Percentiles rank a stretch among this genome's conserved stretches.
These are phyloP conservation scores for Pelargonium australe DNA, from an alignment of 441 rosid genomes.

Conservation along the genomic window DNA sequence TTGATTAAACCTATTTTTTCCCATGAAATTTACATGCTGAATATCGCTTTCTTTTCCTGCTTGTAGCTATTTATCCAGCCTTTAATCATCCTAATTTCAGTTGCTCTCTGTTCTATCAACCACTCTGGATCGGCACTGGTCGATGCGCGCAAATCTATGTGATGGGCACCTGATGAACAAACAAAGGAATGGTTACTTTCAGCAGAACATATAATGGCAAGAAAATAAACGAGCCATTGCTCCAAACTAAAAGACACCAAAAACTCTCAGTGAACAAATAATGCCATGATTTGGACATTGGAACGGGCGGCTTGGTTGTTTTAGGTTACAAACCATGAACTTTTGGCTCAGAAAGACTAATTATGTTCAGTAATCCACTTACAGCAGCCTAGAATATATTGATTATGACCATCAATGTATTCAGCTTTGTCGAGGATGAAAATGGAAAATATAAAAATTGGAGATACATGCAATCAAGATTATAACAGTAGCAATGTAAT, in stretches of 20 bases:
- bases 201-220: background rate
- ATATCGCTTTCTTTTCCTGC: conserved; percentile 30
- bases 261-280: background rate
- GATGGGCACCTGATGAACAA: conserved; percentile 64
- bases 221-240: background rate
- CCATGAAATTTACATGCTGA: conserved; percentile 20
- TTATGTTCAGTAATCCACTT: too few species aligned
- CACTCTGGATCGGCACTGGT: conserved; percentile 64
- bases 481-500: too few species aligned
- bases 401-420: too few species aligned
- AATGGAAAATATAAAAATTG: too few species aligned
- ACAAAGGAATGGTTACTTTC: background rate
- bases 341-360: background rate
- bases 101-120: conserved; percentile 63
- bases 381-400: too few species aligned
- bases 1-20: background rate
- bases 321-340: background rate
- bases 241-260: background rate
- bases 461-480: too few species aligned
- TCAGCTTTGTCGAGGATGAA: too few species aligned
- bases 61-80: conserved; percentile 56
- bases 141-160: conserved; percentile 66
- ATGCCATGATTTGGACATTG: background rate
- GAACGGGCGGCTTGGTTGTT: background rate
- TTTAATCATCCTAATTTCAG: conserved; percentile 56